Evolutionary conservation across 2,329 filamentous ascomycete species (phyloP).

Genomic region (Nemania bipapillata): DNA sequence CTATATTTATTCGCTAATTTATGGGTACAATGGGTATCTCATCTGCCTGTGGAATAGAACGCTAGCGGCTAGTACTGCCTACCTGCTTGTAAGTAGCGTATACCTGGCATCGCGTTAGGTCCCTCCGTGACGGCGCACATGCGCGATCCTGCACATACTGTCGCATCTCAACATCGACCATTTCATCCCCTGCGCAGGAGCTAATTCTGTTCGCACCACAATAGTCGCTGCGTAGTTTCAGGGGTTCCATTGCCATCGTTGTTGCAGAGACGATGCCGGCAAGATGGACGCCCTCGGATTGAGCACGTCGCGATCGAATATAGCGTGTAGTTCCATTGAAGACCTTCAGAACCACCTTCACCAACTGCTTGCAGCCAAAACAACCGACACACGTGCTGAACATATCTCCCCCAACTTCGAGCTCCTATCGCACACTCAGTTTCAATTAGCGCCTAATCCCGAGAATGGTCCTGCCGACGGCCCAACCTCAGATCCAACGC

Average conservation of each 20-base stretch:
- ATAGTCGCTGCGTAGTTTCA: not conserved
- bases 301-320: conserved; percentile 48
- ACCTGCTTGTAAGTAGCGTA: not conserved
- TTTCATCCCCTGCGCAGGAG: conserved; percentile 2
- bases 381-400: conserved; percentile 61
- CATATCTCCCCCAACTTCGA: conserved; percentile 62
- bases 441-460: conserved; percentile 55
- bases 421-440: conserved; percentile 58
- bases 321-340: conserved; percentile 55
- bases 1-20: not conserved
- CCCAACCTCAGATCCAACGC: conserved; percentile 43
- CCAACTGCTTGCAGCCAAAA: conserved; percentile 56
- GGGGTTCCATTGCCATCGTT: not conserved
- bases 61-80: too few relatives aligned
- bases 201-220: not conserved
- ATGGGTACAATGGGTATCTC: not conserved
- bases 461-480: conserved; percentile 54
- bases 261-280: not conserved
- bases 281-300: conserved; percentile 50
- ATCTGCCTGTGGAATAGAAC: too few relatives aligned
- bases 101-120: conserved; percentile 11
- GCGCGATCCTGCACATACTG: conserved; percentile 11
- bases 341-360: conserved; percentile 62
- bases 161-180: conserved; percentile 7
- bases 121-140: not conserved